Evolutionary conservation across 345 rosid species (phyloP).

Genomic region (Eucalyptus polybractea): DNA sequence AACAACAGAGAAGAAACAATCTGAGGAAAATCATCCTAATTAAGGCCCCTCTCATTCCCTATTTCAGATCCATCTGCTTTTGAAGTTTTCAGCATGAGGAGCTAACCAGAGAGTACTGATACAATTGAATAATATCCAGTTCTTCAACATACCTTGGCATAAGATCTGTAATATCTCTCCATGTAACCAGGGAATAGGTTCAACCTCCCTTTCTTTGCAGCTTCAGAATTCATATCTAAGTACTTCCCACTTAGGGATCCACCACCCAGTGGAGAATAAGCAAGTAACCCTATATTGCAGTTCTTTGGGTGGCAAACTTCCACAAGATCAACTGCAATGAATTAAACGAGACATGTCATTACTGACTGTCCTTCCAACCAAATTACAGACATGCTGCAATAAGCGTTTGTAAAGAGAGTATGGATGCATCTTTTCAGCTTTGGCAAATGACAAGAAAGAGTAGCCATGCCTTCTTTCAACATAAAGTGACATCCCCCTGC

Average conservation of each 20-base stretch:
- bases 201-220: slow-evolving; percentile 62
- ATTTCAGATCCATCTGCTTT: neutral
- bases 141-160: slow-evolving; percentile 40
- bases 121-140: neutral
- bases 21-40: neutral
- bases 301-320: slow-evolving; percentile 88
- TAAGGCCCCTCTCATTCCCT: neutral
- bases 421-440: neutral
- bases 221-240: slow-evolving; percentile 37
- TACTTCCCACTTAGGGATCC: slow-evolving; percentile 77
- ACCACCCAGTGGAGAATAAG: slow-evolving; percentile 78
- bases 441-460: neutral
- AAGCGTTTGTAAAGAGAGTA: neutral
- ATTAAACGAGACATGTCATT: neutral
- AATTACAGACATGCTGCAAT: neutral
- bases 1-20: neutral
- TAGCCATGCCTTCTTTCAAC: neutral
- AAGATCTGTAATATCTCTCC: slow-evolving; percentile 67
- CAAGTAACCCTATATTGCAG: slow-evolving; percentile 71
- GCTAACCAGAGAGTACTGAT: neutral
- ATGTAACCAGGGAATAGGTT: slow-evolving; percentile 86
- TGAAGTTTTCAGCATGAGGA: neutral
- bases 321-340: slow-evolving; percentile 65
- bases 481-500: neutral
- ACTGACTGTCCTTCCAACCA: neutral